Evolutionary conservation across 805 yeast genomes (phyloP), one percentile per base, ranked within the genome.

Genomic region (Ogataea thermomethanolica): DNA sequence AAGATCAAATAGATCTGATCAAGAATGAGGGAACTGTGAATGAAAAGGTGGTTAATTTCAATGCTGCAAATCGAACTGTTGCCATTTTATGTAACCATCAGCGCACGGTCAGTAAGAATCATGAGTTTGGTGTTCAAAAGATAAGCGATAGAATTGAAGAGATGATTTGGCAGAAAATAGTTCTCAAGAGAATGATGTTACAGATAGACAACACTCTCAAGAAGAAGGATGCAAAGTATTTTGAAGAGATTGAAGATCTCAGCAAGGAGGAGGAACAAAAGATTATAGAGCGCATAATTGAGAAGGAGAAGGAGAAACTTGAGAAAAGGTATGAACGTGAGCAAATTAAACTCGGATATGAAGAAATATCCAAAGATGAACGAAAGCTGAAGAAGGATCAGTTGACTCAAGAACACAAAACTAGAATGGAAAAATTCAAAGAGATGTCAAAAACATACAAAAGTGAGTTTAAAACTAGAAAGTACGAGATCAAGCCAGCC

Each of bases 71-170:
- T 61, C 78, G 97, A 63, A 84, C 91, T 2, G 98, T 90, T 44
- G 98, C 98, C 5, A 88, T 90, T 45, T 69, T 90, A 54, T 90
- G 98, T 84, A 90, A 90, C 71, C 98, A 90, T 74, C 98, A 90
- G 72, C 81, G 96, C 64, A 79, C 95, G 13, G 89, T 90, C 8
- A 76, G 89, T 35, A 91, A 90, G 59, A 78, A 78, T 4, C 97
- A 91, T 57, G 95, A 84, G 33, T 76, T 77, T 17, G 72, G 89
- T 5, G 87, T 91, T 45, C 85, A 79, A 49, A 87, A 83, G 59
- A 88, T 88, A 32, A 76, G 69, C 49, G 95, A 84, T 39, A 80
- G 74, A 53, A 76, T 91, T 41, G 76, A 79, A 54, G 97, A 90
- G 65, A 70, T 89, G 66, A 64, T 77, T 39, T 90, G 96, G 95